Base-by-base conservation (phyloP, 1,139 yeast genomes). In the Saccharomyces pastorianus region DNA sequence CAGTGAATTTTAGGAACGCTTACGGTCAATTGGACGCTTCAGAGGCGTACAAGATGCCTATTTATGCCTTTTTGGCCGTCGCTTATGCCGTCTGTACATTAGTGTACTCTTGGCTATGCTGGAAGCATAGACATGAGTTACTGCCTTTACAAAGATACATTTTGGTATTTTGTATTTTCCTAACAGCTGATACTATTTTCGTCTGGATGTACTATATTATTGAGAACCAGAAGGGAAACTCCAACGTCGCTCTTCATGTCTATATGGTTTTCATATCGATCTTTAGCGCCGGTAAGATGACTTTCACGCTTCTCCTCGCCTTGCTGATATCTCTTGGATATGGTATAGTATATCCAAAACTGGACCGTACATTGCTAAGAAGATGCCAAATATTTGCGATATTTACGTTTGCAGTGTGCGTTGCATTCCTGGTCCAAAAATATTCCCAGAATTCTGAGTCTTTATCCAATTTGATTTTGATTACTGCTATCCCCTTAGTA, bases 121-220 rank as follows among this genome's bases (percentile, higher is more conserved):
- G 82, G 73, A 86, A 83, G 65, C 89, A 88, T 71, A 81, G 96
- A 62, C 80, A 86, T 61, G 96, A 91, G 65, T 79, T 91, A 57
- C 75, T 93, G 62, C 91, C 96, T 4, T 81, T 91, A 56, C 98
- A 91, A 70, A 83, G 86, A 67, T 90, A 91, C 70, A 78, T 91
- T 63, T 81, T 91, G 53, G 95, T 87, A 1, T 87, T 89, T 76
- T 84, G 87, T 59, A 84, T 83, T 7, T 87, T 89, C 62, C 77
- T 91, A 66, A 85, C 95, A 1, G 76, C 85, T 50, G 97, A 91
- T 68, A 87, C 90, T 64, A 79, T 88, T 54, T 81, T 88, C 50
- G 85, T 88, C 46, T 90, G 96, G 95, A 88, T 93, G 3, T 86
- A 88, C 70, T 91, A 86, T 69, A 95, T 88, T 64, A 79, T 85